Base-by-base conservation (phyloP, 2,329 filamentous ascomycete genomes). In the Biscogniauxia marginata region DNA sequence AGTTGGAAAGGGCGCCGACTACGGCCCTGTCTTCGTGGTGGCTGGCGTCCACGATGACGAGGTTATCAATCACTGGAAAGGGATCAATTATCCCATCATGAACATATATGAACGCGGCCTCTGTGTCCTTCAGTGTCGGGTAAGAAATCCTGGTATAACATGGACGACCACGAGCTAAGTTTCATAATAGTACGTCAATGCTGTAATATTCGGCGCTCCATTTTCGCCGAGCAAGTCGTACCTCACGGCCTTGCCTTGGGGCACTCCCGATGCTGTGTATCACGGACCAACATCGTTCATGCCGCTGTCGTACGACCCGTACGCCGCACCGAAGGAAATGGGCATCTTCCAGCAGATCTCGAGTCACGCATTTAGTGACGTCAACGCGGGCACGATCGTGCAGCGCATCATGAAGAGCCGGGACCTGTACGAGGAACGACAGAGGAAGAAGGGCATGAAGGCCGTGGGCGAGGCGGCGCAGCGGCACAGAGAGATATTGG, bases 71-170 rank as follows among this genome's bases (percentile, higher is more conserved):
- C 80, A 88, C 67, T 96, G 92, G 89, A 98, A 98, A 76, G 93
- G 95, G 34, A 83, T 97, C 67, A 99, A 99, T 77, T 99, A 97
- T 71, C 95, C 95, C 22, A 98, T 99, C 76, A 99, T 99, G 95
- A 99, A 98, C 78, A 93, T 96, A 55, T 96, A 93, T 68, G 95
- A 99, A 79, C 88, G 95, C 45, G 93, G 93, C 1, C 85, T 99
- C 20, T 99, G 95, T 71, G 93, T 98, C 24, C 78, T 98, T 60
- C 95, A 99, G 70, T 99, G 95, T 79, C 89, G 89, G 73, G 91
- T 93, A 79, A 67, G 84, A 60, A 23, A 20, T 53, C 24, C 49
- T n/a, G 13, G 25, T 13, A 24, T 13, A 24, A n/a, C 44, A 56
- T 23, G 22, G 50, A 51, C 57, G 11, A 45, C 23, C 22, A 4